Evolutionary conservation across 176 grass and related monocot genomes (phyloP).

Genomic region (Cenchrus americanus): DNA sequence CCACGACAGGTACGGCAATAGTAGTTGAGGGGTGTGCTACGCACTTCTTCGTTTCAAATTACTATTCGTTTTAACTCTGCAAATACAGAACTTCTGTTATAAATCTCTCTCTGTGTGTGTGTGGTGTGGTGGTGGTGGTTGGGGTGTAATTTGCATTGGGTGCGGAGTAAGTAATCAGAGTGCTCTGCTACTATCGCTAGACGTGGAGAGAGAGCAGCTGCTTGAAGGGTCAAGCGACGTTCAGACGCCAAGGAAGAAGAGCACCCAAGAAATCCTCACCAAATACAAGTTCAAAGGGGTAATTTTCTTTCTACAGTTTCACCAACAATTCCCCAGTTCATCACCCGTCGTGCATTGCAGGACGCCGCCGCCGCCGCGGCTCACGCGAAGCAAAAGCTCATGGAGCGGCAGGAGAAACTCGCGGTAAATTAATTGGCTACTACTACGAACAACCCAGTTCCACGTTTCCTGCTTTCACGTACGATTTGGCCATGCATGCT

Average conservation of each 20-base stretch:
- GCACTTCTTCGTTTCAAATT: not conserved
- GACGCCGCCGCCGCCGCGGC: constrained; percentile 88
- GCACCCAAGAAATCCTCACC: constrained; percentile 86
- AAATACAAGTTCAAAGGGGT: constrained; percentile 89
- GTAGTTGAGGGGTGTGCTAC: not conserved
- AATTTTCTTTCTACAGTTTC: not conserved
- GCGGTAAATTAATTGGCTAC: constrained; percentile 44
- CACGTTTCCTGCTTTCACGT: not conserved
- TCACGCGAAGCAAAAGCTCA: constrained; percentile 80
- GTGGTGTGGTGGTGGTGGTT: too few relatives aligned
- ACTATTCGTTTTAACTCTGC: too few relatives aligned
- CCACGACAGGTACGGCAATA: constrained; percentile 42
- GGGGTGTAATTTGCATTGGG: too few relatives aligned
- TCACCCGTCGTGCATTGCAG: constrained; percentile 31
- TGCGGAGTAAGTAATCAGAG: too few relatives aligned
- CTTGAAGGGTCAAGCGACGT: constrained; percentile 64
- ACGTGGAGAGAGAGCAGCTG: constrained; percentile 56
- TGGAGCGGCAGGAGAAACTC: constrained; percentile 86
- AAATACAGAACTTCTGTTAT: too few relatives aligned
- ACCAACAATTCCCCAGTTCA: not conserved
- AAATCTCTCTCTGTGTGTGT: too few relatives aligned
- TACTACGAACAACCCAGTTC: not conserved
- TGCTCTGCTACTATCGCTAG: constrained; percentile 24
- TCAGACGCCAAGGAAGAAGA: constrained; percentile 75
- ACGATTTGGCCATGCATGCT: not conserved